Percentiles rank a stretch among this genome's conserved stretches.
Conservation (phyloP, 352 stramenopile genomes). For the Phytophthora syringae region DNA sequence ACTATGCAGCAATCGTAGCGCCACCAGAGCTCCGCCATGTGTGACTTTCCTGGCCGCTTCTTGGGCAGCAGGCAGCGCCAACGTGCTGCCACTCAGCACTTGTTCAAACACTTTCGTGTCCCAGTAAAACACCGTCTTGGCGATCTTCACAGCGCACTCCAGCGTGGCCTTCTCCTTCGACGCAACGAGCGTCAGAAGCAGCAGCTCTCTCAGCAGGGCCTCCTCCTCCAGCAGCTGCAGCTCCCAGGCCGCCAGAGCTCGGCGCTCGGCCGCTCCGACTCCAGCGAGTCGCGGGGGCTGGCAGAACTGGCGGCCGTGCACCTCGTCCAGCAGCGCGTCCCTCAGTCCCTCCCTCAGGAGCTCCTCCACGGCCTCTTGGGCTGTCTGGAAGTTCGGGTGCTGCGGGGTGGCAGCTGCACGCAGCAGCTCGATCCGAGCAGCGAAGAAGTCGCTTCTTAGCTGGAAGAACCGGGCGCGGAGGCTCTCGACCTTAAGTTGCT, state of each 20-base stretch:
- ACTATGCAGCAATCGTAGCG: slow-evolving; percentile 41
- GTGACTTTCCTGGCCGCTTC: slow-evolving; percentile 26
- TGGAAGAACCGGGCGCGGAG: slow-evolving; percentile 48
- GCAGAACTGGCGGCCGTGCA: slow-evolving; percentile 48
- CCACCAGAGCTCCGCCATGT: slow-evolving; percentile 46
- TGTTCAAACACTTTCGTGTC: slow-evolving; percentile 40
- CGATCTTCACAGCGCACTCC: slow-evolving; percentile 37
- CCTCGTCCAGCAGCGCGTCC: slow-evolving; percentile 63
- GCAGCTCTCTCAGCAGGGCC: slow-evolving; percentile 59
- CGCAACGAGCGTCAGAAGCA: slow-evolving; percentile 54
- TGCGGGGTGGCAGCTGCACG: slow-evolving; percentile 40
- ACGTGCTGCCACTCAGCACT: slow-evolving; percentile 34
- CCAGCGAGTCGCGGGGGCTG: slow-evolving; percentile 44
- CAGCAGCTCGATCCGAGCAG: slow-evolving; percentile 65
- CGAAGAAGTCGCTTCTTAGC: slow-evolving; percentile 52
- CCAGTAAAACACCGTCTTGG: slow-evolving; percentile 46
- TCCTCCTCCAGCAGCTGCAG: slow-evolving; percentile 68
- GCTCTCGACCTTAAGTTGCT: slow-evolving; percentile 28
- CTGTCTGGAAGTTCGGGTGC: slow-evolving; percentile 41
- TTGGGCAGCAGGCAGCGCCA: slow-evolving; percentile 28
- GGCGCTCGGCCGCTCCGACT: slow-evolving; percentile 29
- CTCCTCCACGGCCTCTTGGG: slow-evolving; percentile 51
- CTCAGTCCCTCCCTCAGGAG: slow-evolving; percentile 64
- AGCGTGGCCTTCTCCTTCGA: slow-evolving; percentile 50
- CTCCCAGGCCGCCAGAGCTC: slow-evolving; percentile 56